A percentile compares a stretch with the other conserved stretches of the same genome.
phyloP scores from a whole-genome alignment of 129 eudicot species.

The Helianthus tuberosus region DNA sequence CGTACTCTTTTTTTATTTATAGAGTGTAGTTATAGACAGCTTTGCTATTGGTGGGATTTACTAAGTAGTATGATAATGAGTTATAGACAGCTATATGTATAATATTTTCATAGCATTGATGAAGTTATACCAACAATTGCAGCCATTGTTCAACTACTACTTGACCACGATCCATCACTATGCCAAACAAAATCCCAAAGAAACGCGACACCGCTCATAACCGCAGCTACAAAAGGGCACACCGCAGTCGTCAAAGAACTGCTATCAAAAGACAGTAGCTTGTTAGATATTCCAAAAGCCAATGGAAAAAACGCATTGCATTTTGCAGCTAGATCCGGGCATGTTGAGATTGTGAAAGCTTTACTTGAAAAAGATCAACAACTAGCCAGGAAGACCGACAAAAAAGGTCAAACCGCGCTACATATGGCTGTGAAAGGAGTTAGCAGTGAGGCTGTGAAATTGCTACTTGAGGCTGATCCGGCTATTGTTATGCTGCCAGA shows the following conservation, averaged over 20 bases:
- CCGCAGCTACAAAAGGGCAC: constrained; percentile 80
- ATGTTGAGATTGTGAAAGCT: constrained; percentile 66
- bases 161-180: constrained; percentile 65
- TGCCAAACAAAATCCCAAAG: constrained; percentile 63
- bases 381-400: constrained; percentile 71
- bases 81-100: no score
- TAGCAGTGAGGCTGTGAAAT: constrained; percentile 63
- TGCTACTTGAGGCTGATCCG: constrained; percentile 67
- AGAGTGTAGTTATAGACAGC: no score
- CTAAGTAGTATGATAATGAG: no score
- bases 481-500: constrained; percentile 77
- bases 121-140: constrained; percentile 31
- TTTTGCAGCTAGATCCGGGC: constrained; percentile 74
- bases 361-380: constrained; percentile 63
- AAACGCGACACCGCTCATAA: constrained; percentile 69
- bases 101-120: constrained; percentile 4
- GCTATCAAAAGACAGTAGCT: constrained; percentile 53
- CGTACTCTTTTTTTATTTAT: no score
- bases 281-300: constrained; percentile 44
- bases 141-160: constrained; percentile 74
- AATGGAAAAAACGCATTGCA: constrained; percentile 81
- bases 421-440: constrained; percentile 90
- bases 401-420: constrained; percentile 76
- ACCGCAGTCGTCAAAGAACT: constrained; percentile 67
- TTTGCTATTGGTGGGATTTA: no score